Evolutionary conservation across 1,139 yeast species (phyloP).

Genomic region (Sporopachydermia cereana): DNA sequence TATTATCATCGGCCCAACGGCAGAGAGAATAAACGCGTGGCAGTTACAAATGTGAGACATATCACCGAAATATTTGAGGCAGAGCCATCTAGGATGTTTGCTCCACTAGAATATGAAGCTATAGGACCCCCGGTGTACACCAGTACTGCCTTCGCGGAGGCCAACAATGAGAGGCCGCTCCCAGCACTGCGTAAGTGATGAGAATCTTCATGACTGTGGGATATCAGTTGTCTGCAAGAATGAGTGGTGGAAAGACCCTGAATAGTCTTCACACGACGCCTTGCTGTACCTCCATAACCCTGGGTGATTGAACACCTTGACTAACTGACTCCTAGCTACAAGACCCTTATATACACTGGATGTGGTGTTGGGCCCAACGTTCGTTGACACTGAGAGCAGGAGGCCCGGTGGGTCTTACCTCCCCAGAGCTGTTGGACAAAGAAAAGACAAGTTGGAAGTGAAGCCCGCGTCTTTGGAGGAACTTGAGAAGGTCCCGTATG

Average conservation of each 20-base stretch:
- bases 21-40: neutral
- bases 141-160: slow-evolving; percentile 16
- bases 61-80: slow-evolving; percentile 12
- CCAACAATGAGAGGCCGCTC: slow-evolving; percentile 16
- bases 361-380: slow-evolving; percentile 19
- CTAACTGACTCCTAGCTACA: slow-evolving; percentile 11
- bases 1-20: neutral
- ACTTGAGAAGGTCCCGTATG: slow-evolving; percentile 9
- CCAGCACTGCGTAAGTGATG: slow-evolving; percentile 19
- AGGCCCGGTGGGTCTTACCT: slow-evolving; percentile 12
- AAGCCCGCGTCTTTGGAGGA: slow-evolving; percentile 6
- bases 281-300: too few relatives aligned
- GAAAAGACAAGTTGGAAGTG: slow-evolving; percentile 11
- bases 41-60: neutral
- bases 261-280: too few relatives aligned
- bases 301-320: too few relatives aligned
- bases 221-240: too few relatives aligned
- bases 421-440: slow-evolving; percentile 12
- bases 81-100: slow-evolving; percentile 21
- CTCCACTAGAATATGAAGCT: slow-evolving; percentile 19
- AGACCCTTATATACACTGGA: slow-evolving; percentile 14
- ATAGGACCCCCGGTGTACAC: too few relatives aligned
- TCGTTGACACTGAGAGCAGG: slow-evolving; percentile 21
- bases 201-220: too few relatives aligned
- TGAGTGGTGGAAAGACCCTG: too few relatives aligned